phyloP scores from a whole-genome alignment of 352 stramenopile species.

The Globisporangium sylvaticum region DNA sequence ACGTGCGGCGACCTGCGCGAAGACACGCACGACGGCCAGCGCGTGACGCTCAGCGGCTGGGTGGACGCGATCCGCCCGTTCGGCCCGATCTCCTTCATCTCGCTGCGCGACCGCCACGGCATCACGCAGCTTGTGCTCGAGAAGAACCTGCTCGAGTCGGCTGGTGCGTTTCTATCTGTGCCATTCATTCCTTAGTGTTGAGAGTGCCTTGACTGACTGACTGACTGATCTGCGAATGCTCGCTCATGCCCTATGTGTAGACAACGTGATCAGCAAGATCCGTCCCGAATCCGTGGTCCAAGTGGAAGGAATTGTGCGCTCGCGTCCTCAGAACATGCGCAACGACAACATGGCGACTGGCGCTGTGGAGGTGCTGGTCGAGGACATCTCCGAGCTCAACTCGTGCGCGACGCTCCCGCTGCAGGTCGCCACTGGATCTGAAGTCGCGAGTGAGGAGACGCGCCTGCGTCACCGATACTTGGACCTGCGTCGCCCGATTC shows the following conservation, averaged over 20 bases:
- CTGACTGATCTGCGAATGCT: too few relatives aligned
- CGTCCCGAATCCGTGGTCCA: conserved; percentile 74
- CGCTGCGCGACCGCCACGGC: conserved; percentile 73
- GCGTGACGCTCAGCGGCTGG: conserved; percentile 76
- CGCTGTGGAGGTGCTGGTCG: conserved; percentile 67
- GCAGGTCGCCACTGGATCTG: conserved; percentile 55
- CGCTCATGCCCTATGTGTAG: conserved; percentile 7
- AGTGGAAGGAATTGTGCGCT: conserved; percentile 53
- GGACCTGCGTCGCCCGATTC: conserved; percentile 61
- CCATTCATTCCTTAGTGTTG: neutral
- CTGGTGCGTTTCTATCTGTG: conserved; percentile 19
- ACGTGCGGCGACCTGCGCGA: conserved; percentile 69
- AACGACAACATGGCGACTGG: conserved; percentile 74
- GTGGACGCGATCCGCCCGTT: conserved; percentile 75
- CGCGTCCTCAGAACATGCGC: conserved; percentile 53
- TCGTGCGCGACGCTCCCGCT: conserved; percentile 49
- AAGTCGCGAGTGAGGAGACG: conserved; percentile 67
- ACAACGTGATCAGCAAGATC: conserved; percentile 43
- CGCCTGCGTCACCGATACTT: conserved; percentile 76
- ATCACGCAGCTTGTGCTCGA: conserved; percentile 80
- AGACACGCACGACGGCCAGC: conserved; percentile 35
- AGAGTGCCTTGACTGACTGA: too few relatives aligned
- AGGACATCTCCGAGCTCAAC: conserved; percentile 61
- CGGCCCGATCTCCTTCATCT: conserved; percentile 78
- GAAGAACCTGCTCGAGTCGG: conserved; percentile 42